Conservation (phyloP, 139 green algal genomes). For the Chlamydomonas urium region DNA sequence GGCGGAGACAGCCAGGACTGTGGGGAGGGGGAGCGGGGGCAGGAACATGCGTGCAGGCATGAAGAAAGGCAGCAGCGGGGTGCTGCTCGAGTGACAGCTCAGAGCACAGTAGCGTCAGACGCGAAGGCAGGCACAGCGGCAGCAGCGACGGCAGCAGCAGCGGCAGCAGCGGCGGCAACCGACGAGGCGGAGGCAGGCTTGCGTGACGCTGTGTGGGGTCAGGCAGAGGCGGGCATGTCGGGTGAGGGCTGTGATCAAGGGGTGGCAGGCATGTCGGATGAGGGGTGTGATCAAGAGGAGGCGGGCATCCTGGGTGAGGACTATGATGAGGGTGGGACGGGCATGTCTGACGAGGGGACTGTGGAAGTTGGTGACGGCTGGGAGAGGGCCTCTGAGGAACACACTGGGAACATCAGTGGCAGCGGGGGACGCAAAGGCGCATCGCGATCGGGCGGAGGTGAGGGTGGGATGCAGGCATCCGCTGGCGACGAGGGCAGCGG, state of each 20-base stretch:
- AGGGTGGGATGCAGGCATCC: background rate
- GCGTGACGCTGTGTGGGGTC: too few species aligned
- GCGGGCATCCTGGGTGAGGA: too few species aligned
- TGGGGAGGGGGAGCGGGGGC: background rate
- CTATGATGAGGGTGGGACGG: too few species aligned
- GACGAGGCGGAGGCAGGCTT: too few species aligned
- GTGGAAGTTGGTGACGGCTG: background rate
- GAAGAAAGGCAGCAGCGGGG: background rate
- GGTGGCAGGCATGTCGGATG: too few species aligned
- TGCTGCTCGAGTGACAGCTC: background rate
- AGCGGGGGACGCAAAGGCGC: background rate
- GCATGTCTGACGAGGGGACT: too few species aligned
- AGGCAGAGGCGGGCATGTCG: too few species aligned
- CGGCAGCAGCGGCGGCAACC: too few species aligned
- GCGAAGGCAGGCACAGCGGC: background rate
- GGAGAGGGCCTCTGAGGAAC: background rate
- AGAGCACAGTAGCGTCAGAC: background rate
- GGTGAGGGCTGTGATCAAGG: too few species aligned
- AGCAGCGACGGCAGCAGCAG: background rate
- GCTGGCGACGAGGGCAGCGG: background rate
- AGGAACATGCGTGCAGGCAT: background rate
- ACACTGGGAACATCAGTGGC: background rate
- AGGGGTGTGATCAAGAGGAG: too few species aligned
- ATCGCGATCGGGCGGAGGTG: background rate
- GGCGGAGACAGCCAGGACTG: background rate